A percentile compares a stretch with the other conserved stretches of the same genome.
phyloP scores from a whole-genome alignment of 2,329 filamentous ascomycete species.

The Leptographium galeiforme region DNA sequence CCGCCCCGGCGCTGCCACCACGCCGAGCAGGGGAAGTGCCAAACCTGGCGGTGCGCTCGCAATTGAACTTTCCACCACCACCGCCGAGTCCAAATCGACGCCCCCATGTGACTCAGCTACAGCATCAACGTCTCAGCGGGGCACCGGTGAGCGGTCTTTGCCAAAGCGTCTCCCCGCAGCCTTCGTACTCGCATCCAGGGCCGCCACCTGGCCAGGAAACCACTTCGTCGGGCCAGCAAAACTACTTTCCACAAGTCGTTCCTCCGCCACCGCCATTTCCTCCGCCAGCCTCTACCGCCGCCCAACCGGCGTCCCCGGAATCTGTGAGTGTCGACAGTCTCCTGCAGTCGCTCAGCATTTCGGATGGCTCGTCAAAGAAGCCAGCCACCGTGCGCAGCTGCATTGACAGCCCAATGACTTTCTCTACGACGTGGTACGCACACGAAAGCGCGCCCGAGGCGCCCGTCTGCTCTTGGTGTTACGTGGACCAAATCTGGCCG shows the following conservation, averaged over 20 bases:
- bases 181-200: not conserved
- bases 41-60: not conserved
- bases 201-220: no score
- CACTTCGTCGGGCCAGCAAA: no score
- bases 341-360: not conserved
- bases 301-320: no score
- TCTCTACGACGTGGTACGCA: conserved; percentile 23
- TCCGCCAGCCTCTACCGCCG: no score
- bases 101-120: not conserved
- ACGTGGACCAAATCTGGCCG: conserved; percentile 21
- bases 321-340: not conserved
- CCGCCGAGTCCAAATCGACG: conserved; percentile 7
- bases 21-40: not conserved
- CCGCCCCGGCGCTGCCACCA: not conserved
- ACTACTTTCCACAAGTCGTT: no score
- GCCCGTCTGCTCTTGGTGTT: conserved; percentile 27
- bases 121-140: not conserved
- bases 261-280: no score
- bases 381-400: conserved; percentile 11
- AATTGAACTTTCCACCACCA: conserved; percentile 6
- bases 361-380: not conserved
- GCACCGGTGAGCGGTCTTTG: no score
- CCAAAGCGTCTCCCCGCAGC: not conserved
- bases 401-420: conserved; percentile 13
- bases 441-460: conserved; percentile 20